Base-by-base conservation (phyloP, 2,329 filamentous ascomycete species). In the Neopestalotiopsis sp. region DNA sequence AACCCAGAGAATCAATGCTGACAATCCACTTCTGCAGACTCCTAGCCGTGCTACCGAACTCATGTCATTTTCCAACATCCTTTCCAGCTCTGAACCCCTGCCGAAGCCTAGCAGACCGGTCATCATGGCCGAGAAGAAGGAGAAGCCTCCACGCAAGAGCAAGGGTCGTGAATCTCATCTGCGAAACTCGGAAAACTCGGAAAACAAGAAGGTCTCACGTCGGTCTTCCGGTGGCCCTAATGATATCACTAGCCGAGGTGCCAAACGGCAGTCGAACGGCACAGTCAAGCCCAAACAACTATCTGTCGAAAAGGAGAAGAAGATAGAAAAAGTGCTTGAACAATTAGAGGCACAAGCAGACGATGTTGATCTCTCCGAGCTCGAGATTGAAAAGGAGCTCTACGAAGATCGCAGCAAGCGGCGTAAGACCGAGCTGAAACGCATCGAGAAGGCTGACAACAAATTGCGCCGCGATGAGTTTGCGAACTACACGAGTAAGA, bases 31-130 rank as follows among this genome's bases (percentile, higher is more conserved):
- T 17, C 73, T 28, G 45, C 79, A 94, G 88, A 92, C 92, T 64
- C 89, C 92, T 1, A 90, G 89, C 73, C 90, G 94, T 79, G 87
- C 91, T 56, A 91, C 92, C 69, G 93, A 97, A 78, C 92, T 95
- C 66, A 98, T 98, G 95, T 96, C 95, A 5, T 96, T 98, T 77
- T 96, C 94, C 73, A 98, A 95, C 78, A 97, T 98, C 70, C 90
- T 98, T 58, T 95, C 94, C 4, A 94, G 89, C 73, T 87, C 92
- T 67, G 91, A 94, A 68, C 90, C 92, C 66, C 86, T 89, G 53
- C 83, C 86, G 2, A 86, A 86, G 70, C 85, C 87, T 7, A 59
- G 14, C 32, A 86, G 78, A 65, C 73, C 76, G 7, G 74, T 76
- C 32, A 76, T 79, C 71, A 79, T 80, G 74, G 75, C 76, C 45